Evolutionary conservation across 768 basidiomycete species (phyloP).

Genomic region (Pulveroboletus ravenelii): DNA sequence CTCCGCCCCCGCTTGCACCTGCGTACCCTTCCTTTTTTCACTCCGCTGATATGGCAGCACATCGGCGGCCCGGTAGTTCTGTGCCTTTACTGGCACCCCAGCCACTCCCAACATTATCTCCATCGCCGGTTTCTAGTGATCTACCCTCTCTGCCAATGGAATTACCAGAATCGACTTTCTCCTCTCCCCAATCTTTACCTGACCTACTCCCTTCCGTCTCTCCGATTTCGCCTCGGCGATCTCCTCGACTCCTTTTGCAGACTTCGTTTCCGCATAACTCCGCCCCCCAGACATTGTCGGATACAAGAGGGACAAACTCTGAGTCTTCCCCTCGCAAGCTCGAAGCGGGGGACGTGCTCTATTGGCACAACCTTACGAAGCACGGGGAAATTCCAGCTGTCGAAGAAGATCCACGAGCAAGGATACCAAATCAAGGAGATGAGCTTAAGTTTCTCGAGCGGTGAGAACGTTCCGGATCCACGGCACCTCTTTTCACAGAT

Average conservation of each 20-base stretch:
- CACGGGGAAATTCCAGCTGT: slow-evolving; percentile 72
- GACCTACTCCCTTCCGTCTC: slow-evolving; percentile 15
- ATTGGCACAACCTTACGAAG: slow-evolving; percentile 71
- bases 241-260: slow-evolving; percentile 17
- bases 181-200: slow-evolving; percentile 25
- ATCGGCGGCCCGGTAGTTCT: slow-evolving; percentile 6
- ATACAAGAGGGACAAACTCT: slow-evolving; percentile 8
- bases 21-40: slow-evolving; percentile 28
- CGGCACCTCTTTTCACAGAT: slow-evolving; percentile 11
- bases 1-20: slow-evolving; percentile 28
- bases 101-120: slow-evolving; percentile 16
- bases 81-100: slow-evolving; percentile 21
- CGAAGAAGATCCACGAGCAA: slow-evolving; percentile 55
- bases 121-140: slow-evolving; percentile 16
- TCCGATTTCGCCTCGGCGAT: slow-evolving; percentile 22
- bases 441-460: slow-evolving; percentile 21
- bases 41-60: slow-evolving; percentile 25
- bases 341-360: slow-evolving; percentile 58
- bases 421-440: slow-evolving; percentile 13
- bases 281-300: slow-evolving; percentile 9
- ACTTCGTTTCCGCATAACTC: slow-evolving; percentile 10
- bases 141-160: slow-evolving; percentile 22
- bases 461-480: slow-evolving; percentile 18
- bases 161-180: slow-evolving; percentile 18
- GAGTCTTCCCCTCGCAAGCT: slow-evolving; percentile 37